Percentiles rank a stretch among this genome's conserved stretches.
These are phyloP conservation scores for Geum urbanum DNA, from an alignment of 306 rosid species.

Conservation along the genomic window DNA sequence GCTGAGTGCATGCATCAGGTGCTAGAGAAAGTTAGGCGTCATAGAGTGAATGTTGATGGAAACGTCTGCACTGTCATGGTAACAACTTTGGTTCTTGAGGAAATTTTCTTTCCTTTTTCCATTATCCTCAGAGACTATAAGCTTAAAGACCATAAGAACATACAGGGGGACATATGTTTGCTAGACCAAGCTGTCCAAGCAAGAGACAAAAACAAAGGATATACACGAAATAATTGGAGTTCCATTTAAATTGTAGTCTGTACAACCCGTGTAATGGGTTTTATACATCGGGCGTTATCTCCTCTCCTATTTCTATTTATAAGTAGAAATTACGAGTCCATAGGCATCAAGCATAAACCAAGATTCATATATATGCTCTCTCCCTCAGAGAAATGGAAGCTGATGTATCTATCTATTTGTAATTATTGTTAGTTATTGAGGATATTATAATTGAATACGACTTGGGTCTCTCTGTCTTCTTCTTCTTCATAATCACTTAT, in stretches of 20 bases:
- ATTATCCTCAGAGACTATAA: conserved; percentile 1
- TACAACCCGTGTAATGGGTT: not conserved
- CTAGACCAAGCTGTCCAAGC: not conserved
- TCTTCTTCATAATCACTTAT: no score
- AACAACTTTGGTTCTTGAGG: conserved; percentile 93
- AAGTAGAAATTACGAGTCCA: not conserved
- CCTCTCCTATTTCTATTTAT: not conserved
- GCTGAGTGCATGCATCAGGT: conserved; percentile 97
- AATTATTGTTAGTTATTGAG: no score
- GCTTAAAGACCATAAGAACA: no score
- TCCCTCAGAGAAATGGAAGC: no score
- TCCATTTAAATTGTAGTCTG: not conserved
- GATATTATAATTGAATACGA: no score
- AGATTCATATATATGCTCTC: conserved; percentile 15
- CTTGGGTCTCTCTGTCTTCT: no score
- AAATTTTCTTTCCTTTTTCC: conserved; percentile 28
- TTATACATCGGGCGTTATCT: not conserved
- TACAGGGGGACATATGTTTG: no score
- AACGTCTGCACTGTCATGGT: conserved; percentile 98
- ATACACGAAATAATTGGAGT: not conserved
- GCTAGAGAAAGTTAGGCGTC: conserved; percentile 94
- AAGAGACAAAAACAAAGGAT: not conserved
- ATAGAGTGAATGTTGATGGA: conserved; percentile 92
- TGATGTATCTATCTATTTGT: no score
- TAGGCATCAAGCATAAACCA: not conserved